phyloP scores from a whole-genome alignment of 495 filamentous ascomycete genomes.

The Aspergillus funiculosus region DNA sequence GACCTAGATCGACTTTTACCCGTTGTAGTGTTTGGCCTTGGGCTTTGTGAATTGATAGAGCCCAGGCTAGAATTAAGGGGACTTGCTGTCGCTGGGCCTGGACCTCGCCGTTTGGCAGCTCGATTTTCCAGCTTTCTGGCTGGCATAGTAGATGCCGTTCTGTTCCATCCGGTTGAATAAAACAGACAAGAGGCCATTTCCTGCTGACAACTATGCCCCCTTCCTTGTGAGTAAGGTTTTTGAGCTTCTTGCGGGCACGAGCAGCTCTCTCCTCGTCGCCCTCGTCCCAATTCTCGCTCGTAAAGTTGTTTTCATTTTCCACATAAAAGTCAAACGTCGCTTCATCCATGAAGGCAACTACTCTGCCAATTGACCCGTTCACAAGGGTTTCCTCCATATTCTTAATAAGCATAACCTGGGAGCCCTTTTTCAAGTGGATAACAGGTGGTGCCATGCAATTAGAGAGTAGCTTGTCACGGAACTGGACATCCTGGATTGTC shows the following conservation, averaged over 20 bases:
- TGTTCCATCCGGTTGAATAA: conserved; percentile 71
- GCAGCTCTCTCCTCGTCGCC: conserved; percentile 39
- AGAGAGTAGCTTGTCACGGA: conserved; percentile 70
- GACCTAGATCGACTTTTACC: conserved; percentile 89
- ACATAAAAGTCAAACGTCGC: conserved; percentile 62
- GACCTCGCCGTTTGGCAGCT: conserved; percentile 89
- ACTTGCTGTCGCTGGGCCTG: conserved; percentile 66
- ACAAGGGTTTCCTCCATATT: conserved; percentile 93
- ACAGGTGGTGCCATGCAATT: conserved; percentile 87
- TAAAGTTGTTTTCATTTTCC: conserved; percentile 50
- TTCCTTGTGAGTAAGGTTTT: conserved; percentile 37
- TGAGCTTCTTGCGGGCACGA: conserved; percentile 46
- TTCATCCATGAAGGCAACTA: conserved; percentile 83
- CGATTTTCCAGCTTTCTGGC: conserved; percentile 90
- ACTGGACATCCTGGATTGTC: conserved; percentile 53
- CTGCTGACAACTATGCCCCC: conserved; percentile 27
- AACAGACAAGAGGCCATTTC: conserved; percentile 77
- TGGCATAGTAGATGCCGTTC: conserved; percentile 73
- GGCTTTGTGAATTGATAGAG: conserved; percentile 94
- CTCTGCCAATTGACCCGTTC: conserved; percentile 86
- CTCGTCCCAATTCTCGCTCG: conserved; percentile 34
- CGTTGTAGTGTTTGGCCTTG: conserved; percentile 94
- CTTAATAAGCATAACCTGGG: conserved; percentile 99
- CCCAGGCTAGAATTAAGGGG: conserved; percentile 89
- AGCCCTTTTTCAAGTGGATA: conserved; percentile 79